Evolutionary conservation across 2,329 filamentous ascomycete species (phyloP), one percentile per base, ranked within the genome.

Genomic region (Raffaelea albimanens): DNA sequence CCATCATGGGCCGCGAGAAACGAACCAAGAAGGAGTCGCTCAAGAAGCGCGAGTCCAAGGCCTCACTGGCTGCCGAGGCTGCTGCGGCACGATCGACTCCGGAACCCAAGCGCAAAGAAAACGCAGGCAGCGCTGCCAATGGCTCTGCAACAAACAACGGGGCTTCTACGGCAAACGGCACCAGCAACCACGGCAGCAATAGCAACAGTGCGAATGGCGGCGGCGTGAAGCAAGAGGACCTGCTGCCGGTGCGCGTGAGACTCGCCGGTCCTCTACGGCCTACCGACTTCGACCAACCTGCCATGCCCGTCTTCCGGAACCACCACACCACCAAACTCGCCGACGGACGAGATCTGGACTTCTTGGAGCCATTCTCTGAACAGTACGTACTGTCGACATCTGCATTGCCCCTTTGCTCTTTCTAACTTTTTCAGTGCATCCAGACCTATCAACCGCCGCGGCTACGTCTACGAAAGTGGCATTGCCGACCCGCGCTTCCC

Each of bases 401-500:
- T 38, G 13, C 36, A 1, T 36, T 4, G 22, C 1, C 21, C 29
- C 10, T 38, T 38, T 3, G 8, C 25, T 33, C n/a, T 7, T 40
- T 29, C 50, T 51, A n/a, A 43, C n/a, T 4, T 40, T 23, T 40
- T 8, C 5, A 16, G 2, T 22, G 22, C 5, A 19, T 16, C 20
- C 49, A 56, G 54, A 33, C 51, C 56, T 2, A 52, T 55, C 45
- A 83, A 83, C 54, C 82, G 82, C 57, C 82, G 80, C 58, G 78
- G 83, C 47, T 97, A 91, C 62, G 85, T 88, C 50, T 97, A 97
- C 63, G 85, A 83, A 29, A 86, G 90, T 57, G 94, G 87, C 61
- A 90, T 96, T 55, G 88, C 89, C 55, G 90, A 96, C 56, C 88
- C 89, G 1, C 73, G 78, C 19, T 95, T 96, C 59, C 83, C 87